Percentiles rank a stretch among this genome's conserved stretches.
These are phyloP conservation scores for Panellus pusillus DNA, from an alignment of 768 basidiomycete species.

Conservation along the genomic window DNA sequence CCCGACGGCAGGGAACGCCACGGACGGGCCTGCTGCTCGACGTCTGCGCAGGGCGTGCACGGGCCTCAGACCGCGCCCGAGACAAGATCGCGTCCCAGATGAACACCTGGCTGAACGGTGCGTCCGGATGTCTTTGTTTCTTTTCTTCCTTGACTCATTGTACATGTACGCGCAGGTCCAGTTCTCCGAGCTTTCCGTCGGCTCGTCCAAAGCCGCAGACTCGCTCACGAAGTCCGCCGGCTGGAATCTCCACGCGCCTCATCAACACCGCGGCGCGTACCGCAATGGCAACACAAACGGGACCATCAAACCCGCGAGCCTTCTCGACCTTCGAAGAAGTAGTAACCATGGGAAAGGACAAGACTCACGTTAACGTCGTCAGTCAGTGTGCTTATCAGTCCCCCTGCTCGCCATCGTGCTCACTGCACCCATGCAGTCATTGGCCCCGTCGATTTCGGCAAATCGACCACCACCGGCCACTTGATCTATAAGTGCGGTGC, in stretches of 20 bases:
- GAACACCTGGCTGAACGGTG: neutral
- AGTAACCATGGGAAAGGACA: slow-evolving; percentile 93
- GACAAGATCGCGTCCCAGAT: neutral
- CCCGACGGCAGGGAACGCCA: too few species aligned
- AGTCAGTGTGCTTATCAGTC: slow-evolving; percentile 54
- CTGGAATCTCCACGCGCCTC: too few species aligned
- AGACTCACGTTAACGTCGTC: slow-evolving; percentile 96
- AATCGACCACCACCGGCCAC: slow-evolving; percentile 99
- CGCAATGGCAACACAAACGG: too few species aligned
- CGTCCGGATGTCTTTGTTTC: neutral
- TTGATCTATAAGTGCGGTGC: slow-evolving; percentile 99
- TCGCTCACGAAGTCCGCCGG: slow-evolving; percentile 44
- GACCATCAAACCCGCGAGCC: too few species aligned
- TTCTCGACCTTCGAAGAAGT: slow-evolving; percentile 38
- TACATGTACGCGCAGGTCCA: slow-evolving; percentile 40
- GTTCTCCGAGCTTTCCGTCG: slow-evolving; percentile 54
- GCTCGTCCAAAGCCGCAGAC: slow-evolving; percentile 65
- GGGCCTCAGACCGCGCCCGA: too few species aligned
- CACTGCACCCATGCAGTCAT: slow-evolving; percentile 61
- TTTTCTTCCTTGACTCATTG: neutral
- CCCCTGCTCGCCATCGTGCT: slow-evolving; percentile 22
- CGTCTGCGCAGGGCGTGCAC: too few species aligned
- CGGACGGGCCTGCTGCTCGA: slow-evolving; percentile 9
- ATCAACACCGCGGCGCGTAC: too few species aligned
- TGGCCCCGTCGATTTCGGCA: slow-evolving; percentile 99